A percentile compares a stretch with the other conserved stretches of the same genome.
Evolutionary conservation across 2,329 filamentous ascomycete species (phyloP).

Genomic region (Penicillium paneum): DNA sequence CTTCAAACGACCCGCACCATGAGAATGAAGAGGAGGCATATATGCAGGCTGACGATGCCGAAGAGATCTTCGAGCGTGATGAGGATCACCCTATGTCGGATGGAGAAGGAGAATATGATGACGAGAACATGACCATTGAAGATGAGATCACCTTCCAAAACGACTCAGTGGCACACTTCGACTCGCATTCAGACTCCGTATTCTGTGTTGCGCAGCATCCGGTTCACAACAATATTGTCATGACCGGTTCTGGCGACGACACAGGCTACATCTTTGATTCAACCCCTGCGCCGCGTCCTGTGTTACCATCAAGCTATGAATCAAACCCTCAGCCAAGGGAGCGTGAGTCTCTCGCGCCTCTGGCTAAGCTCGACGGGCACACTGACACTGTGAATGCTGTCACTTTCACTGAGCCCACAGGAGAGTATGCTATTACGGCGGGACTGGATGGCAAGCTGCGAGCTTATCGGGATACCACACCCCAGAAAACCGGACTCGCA

Average conservation of each 20-base stretch:
- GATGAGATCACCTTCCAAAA: constrained; percentile 74
- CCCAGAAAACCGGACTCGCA: constrained; percentile 48
- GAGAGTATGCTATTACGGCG: constrained; percentile 80
- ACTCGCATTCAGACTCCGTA: constrained; percentile 82
- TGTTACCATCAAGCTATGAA: constrained; percentile 74
- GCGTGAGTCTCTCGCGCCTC: constrained; percentile 58
- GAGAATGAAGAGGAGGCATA: constrained; percentile 67
- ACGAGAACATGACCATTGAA: constrained; percentile 48
- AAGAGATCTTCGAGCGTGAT: constrained; percentile 69
- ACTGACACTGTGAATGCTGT: constrained; percentile 86
- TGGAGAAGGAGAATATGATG: constrained; percentile 59
- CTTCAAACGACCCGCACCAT: constrained; percentile 36
- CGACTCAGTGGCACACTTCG: constrained; percentile 91
- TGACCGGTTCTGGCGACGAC: constrained; percentile 84
- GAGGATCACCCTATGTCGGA: constrained; percentile 71
- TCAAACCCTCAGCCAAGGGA: constrained; percentile 61
- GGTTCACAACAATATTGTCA: constrained; percentile 69
- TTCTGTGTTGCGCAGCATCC: constrained; percentile 96
- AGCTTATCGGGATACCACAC: constrained; percentile 58
- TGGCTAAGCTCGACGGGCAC: constrained; percentile 83
- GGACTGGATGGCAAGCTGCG: constrained; percentile 82
- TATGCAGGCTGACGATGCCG: constrained; percentile 72
- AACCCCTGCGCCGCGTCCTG: constrained; percentile 58
- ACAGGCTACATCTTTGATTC: constrained; percentile 83
- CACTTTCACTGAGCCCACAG: constrained; percentile 75